These are phyloP conservation scores for Evansstolkia leycettana DNA, from an alignment of 495 filamentous ascomycete species.

Conservation along the genomic window DNA sequence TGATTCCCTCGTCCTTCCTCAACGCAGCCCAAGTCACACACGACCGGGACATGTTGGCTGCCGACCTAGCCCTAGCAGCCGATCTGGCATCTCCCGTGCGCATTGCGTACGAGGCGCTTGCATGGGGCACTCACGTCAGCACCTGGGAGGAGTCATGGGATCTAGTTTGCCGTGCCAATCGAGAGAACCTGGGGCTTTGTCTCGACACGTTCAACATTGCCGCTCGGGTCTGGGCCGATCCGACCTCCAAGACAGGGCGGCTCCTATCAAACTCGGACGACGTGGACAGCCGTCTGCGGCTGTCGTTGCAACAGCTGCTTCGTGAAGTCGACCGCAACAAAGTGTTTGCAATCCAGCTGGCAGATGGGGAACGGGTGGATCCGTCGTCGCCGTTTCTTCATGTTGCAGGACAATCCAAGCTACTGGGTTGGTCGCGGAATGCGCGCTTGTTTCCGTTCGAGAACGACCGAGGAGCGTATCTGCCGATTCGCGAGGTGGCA, in stretches of 20 bases:
- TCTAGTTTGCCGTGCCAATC: constrained; percentile 45
- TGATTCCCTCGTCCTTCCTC: constrained; percentile 57
- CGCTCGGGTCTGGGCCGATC: constrained; percentile 55
- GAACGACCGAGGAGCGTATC: constrained; percentile 48
- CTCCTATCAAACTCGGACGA: constrained; percentile 24
- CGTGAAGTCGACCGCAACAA: constrained; percentile 43
- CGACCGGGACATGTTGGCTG: constrained; percentile 40
- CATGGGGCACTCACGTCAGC: constrained; percentile 57
- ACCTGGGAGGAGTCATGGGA: constrained; percentile 61
- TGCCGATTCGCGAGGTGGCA: constrained; percentile 33
- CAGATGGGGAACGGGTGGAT: constrained; percentile 51
- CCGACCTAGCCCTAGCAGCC: constrained; percentile 48
- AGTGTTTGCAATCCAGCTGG: constrained; percentile 61
- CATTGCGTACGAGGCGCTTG: constrained; percentile 57
- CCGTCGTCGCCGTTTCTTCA: constrained; percentile 8
- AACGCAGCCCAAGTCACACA: constrained; percentile 35
- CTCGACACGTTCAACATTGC: constrained; percentile 71
- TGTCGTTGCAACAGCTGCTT: constrained; percentile 43
- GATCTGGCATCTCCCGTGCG: constrained; percentile 47
- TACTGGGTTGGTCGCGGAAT: constrained; percentile 54
- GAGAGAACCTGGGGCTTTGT: constrained; percentile 60
- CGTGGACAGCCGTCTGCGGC: constrained; percentile 39
- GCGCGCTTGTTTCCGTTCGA: constrained; percentile 60
- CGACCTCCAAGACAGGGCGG: constrained; percentile 34
- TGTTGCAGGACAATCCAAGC: constrained; percentile 4